Evolutionary conservation across 352 stramenopile species (phyloP), one percentile per base, ranked within the genome.

Genomic region (Globisporangium okanoganense): DNA sequence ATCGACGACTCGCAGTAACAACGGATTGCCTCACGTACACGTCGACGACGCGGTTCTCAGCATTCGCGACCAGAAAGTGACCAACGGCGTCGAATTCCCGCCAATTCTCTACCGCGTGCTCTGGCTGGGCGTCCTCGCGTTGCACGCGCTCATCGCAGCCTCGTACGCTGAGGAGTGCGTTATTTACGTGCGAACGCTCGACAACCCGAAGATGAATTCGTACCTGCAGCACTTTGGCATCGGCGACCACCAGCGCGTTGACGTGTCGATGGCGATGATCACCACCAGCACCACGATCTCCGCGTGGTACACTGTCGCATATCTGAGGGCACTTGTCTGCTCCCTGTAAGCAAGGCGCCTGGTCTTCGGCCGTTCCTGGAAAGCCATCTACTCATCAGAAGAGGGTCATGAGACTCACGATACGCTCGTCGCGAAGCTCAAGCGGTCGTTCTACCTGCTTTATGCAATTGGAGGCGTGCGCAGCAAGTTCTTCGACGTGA

Each of bases 401-500:
- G n/a, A 8, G 31, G 31, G 31, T n/a, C 36, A 41, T 1, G 16
- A 22, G 25, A 13, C 1, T 7, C 13, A 27, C 12, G 18, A 43
- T 1, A 33, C 41, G 27, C 12, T 40, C 12, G 2, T 29, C 1
- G 13, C 20, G 25, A 52, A 29, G 18, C 10, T 31, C 14, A 60
- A 50, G 40, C n/a, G n/a, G 40, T 27, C n/a, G 8, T 50, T 43
- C 18, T 60, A 41, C 27, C 20, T 60, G 20, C 8, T 52, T 40
- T 60, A 52, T 2, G 40, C n/a, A 3, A 16, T 52, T 29, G 41
- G 38, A 2, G 64, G 53, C 6, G 60, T 77, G n/a, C 59, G 72
- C 25, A 74, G 63, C 18, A 56, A 66, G 40, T 69, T 66, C 29
- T 77, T 75, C 20, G 61, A 51, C 12, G 61, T 58, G 25, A 47